Conservation (phyloP, 768 basidiomycete genomes). For the Brasilioporus rufonigricans region DNA sequence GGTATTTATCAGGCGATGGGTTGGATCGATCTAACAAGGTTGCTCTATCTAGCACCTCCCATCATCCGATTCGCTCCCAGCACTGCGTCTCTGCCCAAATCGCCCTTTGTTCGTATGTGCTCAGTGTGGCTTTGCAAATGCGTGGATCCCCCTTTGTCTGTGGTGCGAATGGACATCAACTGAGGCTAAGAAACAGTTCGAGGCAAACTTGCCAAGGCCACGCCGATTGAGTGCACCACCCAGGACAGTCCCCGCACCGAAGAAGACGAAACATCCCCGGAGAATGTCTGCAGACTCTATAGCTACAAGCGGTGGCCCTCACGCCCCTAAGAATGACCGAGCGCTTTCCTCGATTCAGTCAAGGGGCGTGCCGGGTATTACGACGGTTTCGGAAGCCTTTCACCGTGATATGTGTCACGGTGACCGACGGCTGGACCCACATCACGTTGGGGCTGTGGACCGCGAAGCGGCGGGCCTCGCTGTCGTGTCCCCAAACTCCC, state of each 20-base stretch:
- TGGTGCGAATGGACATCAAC: constrained; percentile 51
- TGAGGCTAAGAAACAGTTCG: constrained; percentile 39
- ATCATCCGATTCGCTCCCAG: constrained; percentile 46
- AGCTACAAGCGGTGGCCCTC: constrained; percentile 18
- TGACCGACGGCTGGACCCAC: constrained; percentile 9
- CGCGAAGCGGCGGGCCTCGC: not conserved
- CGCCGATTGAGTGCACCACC: constrained; percentile 33
- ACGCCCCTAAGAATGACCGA: constrained; percentile 22
- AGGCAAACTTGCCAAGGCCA: constrained; percentile 37
- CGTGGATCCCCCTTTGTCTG: constrained; percentile 47
- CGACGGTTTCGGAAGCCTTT: constrained; percentile 26
- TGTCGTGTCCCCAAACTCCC: constrained; percentile 4
- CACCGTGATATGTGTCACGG: constrained; percentile 21
- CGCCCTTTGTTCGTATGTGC: constrained; percentile 47
- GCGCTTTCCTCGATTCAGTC: constrained; percentile 4
- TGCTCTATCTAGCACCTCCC: constrained; percentile 36
- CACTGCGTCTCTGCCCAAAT: constrained; percentile 39
- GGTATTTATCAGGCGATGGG: constrained; percentile 6
- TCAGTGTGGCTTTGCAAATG: constrained; percentile 46
- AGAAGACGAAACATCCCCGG: constrained; percentile 7
- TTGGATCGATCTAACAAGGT: constrained; percentile 17
- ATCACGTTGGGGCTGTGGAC: constrained; percentile 8
- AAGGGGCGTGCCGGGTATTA: constrained; percentile 26
- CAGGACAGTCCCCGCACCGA: constrained; percentile 11
- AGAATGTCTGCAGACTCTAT: constrained; percentile 24